Percentiles rank a stretch among this genome's conserved stretches.
Conservation (phyloP, 192 early-diverging fungal genomes). For the Ambispora gerdemannii region DNA sequence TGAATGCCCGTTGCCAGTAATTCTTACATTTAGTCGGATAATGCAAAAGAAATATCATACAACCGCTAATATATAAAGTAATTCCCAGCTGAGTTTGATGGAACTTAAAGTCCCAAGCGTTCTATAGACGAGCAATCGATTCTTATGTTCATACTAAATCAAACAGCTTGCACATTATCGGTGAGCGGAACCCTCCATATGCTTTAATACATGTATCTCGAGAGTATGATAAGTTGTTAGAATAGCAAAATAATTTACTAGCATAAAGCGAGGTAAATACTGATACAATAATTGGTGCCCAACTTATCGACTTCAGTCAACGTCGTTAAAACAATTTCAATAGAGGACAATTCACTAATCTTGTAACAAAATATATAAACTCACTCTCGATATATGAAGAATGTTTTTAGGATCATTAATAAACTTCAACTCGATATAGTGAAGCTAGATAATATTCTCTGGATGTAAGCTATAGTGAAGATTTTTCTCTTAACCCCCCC, state of each 20-base stretch:
- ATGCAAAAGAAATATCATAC: background rate
- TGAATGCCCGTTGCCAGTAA: constrained; percentile 62
- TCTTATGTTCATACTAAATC: constrained; percentile 43
- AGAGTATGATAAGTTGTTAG: background rate
- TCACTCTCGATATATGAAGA: too few relatives aligned
- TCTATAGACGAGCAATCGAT: constrained; percentile 42
- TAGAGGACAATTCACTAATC: constrained; percentile 59
- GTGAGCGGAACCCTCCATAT: constrained; percentile 60
- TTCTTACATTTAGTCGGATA: background rate
- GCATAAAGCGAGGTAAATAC: constrained; percentile 63
- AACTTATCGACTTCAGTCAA: constrained; percentile 50
- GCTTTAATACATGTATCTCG: constrained; percentile 14
- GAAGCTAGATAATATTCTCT: too few relatives aligned
- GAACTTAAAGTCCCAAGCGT: constrained; percentile 43
- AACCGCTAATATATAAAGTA: constrained; percentile 54
- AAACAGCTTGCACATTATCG: constrained; percentile 51
- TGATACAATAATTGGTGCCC: too few relatives aligned
- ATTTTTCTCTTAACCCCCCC: too few relatives aligned
- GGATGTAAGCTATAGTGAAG: too few relatives aligned
- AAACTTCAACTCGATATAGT: too few relatives aligned
- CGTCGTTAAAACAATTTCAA: constrained; percentile 45
- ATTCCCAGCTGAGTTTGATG: too few relatives aligned
- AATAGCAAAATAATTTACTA: constrained; percentile 7
- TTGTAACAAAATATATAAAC: constrained; percentile 57
- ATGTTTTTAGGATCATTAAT: too few relatives aligned